Base-by-base conservation (phyloP, 495 filamentous ascomycete species). In the Aspergillus incahuasiensis region DNA sequence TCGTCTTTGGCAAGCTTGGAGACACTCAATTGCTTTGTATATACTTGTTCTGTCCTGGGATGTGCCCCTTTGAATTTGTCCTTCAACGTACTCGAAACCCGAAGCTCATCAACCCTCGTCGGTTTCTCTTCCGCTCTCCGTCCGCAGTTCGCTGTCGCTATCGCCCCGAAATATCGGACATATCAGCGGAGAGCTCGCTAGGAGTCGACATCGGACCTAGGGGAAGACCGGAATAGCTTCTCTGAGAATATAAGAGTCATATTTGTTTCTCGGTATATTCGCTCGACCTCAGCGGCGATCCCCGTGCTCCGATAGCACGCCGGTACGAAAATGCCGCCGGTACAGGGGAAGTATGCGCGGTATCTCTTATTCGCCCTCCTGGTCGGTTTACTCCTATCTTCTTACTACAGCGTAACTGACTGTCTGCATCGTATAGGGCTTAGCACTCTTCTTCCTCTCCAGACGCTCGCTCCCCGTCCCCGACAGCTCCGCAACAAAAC, bases 301-400 rank as follows among this genome's bases (percentile, higher is more conserved):
- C 38, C 28, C n/a, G 40, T 35, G 46, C 44, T 55, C 19, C 30
- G 52, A 48, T 18, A 51, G 57, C 39, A 32, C 48, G 41, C 56
- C 51, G 47, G 59, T 54, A 34, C 58, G 69, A 78, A 47, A 58
- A 91, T 91, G 87, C 82, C 85, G 60, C 74, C 83, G 38, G 78
- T 84, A 55, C 82, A 80, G 47, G 80, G 79, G 57, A 83, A 84
- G 72, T 88, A 88, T 69, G 68, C 92, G 67, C 90, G 95, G 68
- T 97, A 97, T 74, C 84, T 96, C 60, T 73, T 96, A 55, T 83
- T 97, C 62, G 87, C 91, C 54, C 82, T 90, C 64, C 84, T 95
- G 61, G 94, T 97, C 75, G 68, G 89, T 77, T 35, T 18, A 21
- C 44, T 42, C 21, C 32, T 0, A 25, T 39, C 18, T 11, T 41